Conservation (phyloP, 2,329 filamentous ascomycete species). For the Scytalidium sp. region DNA sequence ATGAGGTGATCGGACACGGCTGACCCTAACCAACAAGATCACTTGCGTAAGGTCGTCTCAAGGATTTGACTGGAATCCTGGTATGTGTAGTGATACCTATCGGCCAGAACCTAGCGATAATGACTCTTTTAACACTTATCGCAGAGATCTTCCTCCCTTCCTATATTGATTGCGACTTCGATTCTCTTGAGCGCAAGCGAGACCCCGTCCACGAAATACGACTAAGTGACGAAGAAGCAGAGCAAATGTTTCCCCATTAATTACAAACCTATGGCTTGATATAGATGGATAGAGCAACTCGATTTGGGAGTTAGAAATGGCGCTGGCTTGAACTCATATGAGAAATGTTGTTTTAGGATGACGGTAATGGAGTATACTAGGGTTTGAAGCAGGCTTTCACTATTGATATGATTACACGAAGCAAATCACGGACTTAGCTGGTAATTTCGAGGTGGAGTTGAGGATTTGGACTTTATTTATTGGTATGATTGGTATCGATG, state of each 20-base stretch:
- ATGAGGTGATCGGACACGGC: conserved; percentile 1
- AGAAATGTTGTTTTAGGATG: neutral
- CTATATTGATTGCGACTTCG: conserved; percentile 71
- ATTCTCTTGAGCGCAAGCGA: conserved; percentile 70
- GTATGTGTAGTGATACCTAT: conserved; percentile 35
- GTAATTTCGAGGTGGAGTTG: neutral
- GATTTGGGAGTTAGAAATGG: neutral
- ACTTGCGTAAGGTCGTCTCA: conserved; percentile 77
- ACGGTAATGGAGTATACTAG: neutral
- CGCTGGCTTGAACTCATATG: neutral
- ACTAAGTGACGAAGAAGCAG: conserved; percentile 73
- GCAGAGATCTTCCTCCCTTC: conserved; percentile 78
- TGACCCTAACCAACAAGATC: conserved; percentile 50
- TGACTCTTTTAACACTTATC: conserved; percentile 4
- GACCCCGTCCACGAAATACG: conserved; percentile 77
- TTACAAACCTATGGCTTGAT: neutral
- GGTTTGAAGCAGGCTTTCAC: neutral
- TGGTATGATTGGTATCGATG: neutral
- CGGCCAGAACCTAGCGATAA: conserved; percentile 2
- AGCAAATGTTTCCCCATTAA: conserved; percentile 63
- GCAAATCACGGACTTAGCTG: neutral
- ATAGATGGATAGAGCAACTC: neutral
- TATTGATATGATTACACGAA: neutral
- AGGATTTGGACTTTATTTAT: neutral
- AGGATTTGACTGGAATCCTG: conserved; percentile 81